Evolutionary conservation across 2,329 filamentous ascomycete species (phyloP), one percentile per base, ranked within the genome.

Genomic region (Trichophyton equinum): DNA sequence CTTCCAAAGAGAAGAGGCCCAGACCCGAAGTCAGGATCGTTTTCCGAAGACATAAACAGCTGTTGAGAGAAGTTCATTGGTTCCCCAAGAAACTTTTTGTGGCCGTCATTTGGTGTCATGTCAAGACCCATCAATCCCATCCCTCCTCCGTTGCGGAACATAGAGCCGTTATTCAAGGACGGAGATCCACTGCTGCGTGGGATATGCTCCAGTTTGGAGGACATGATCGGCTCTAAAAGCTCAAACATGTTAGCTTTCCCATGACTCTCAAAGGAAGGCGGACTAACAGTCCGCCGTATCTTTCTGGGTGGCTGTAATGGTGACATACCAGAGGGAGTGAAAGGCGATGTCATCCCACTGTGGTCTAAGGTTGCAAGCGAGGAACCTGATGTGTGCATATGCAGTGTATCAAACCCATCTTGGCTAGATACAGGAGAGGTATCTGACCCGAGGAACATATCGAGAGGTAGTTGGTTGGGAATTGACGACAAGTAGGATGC

Each of bases 361-460:
- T 58, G 20, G 27, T 49, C 36, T 33, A 53, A 15, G n/a, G 20
- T 40, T 8, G 15, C 27, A 36, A 53, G 27, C n/a, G 60, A 53
- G 8, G 60, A 59, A 25, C 56, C 25, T 13, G 56, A 13, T 20
- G 42, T 25, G 13, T 47, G 49, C 44, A 57, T 58, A 42, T 46
- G 57, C 8, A 59, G 40, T 33, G 60, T 40, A n/a, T 58, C 60
- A 22, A 49, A 61, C 13, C 53, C 30, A 38, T 61, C 60, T 18
- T 58, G 40, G 25, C 30, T 58, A 3, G 60, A 59, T 15, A 59
- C 57, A 3, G 56, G 42, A 6, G 53, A 57, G 11, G 55, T 40
- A 36, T 58, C 60, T n/a, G 60, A 36, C 8, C 55, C 60, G 22
- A 61, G 60, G n/a, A 61, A 61, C 60, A 61, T 61, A 6, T 58